These are phyloP conservation scores for Durusdinium trenchii DNA, from an alignment of 73 alveolate genomes.

Conservation along the genomic window DNA sequence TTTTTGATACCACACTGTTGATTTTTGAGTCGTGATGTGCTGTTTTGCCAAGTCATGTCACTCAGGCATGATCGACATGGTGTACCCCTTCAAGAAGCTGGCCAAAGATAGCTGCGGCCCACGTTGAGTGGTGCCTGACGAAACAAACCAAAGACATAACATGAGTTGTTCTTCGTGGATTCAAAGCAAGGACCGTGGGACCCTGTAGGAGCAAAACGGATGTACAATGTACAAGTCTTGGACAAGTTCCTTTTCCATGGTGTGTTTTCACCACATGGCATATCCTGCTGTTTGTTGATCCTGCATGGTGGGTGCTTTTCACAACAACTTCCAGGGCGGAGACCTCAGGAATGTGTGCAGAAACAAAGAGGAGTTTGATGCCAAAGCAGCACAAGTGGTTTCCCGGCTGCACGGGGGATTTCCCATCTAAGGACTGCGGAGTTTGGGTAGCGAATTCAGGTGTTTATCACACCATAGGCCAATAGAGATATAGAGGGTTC, in stretches of 20 bases:
- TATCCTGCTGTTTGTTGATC: too few relatives aligned
- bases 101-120: neutral
- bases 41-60: neutral
- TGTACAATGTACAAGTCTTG: too few relatives aligned
- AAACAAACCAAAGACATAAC: neutral
- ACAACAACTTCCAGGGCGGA: neutral
- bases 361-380: constrained; percentile 61
- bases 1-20: too few relatives aligned
- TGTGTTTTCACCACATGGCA: too few relatives aligned
- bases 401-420: neutral
- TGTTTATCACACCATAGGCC: too few relatives aligned
- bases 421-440: too few relatives aligned
- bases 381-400: neutral
- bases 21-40: too few relatives aligned
- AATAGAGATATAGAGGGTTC: too few relatives aligned
- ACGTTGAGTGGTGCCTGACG: neutral
- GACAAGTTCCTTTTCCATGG: neutral
- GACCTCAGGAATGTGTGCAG: constrained; percentile 40
- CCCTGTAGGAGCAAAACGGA: too few relatives aligned
- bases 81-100: constrained; percentile 78
- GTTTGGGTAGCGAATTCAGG: too few relatives aligned
- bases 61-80: constrained; percentile 75
- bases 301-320: neutral
- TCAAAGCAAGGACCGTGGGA: too few relatives aligned
- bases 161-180: neutral